These are phyloP conservation scores for Daldinia vernicosa DNA, from an alignment of 495 filamentous ascomycete species.

Conservation along the genomic window DNA sequence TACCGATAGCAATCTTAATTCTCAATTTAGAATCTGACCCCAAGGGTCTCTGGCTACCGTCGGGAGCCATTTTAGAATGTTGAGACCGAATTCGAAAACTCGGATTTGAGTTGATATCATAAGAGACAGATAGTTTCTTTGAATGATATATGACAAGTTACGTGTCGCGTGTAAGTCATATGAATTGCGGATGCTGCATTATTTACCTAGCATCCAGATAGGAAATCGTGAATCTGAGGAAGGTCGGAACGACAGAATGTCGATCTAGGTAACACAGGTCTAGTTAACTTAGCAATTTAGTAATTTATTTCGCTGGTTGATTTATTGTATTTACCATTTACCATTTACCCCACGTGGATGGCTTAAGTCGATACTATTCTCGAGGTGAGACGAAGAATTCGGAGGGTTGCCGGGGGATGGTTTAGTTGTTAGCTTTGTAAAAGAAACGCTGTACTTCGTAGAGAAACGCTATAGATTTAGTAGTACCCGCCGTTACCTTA, in stretches of 20 bases:
- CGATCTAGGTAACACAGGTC: background rate
- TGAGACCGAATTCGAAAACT: background rate
- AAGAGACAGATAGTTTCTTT: background rate
- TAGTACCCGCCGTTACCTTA: background rate
- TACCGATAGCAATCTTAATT: conserved; percentile 19
- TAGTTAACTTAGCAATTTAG: background rate
- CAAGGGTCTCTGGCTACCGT: background rate
- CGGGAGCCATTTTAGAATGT: background rate
- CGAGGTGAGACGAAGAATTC: background rate
- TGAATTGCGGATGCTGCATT: background rate
- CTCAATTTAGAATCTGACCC: background rate
- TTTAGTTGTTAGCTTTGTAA: background rate
- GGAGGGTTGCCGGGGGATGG: background rate
- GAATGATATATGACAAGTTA: background rate
- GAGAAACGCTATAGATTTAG: conserved; percentile 3
- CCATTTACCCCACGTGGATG: no score
- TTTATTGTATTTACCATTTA: background rate
- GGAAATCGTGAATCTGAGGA: background rate
- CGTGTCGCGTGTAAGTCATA: background rate
- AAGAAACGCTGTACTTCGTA: background rate
- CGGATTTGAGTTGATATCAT: background rate
- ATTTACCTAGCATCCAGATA: conserved; percentile 1
- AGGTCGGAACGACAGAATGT: conserved; percentile 3
- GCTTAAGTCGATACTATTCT: background rate
- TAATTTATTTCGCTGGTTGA: background rate